Base-by-base conservation (phyloP, 2,329 filamentous ascomycete species). In the Nemania sp. region DNA sequence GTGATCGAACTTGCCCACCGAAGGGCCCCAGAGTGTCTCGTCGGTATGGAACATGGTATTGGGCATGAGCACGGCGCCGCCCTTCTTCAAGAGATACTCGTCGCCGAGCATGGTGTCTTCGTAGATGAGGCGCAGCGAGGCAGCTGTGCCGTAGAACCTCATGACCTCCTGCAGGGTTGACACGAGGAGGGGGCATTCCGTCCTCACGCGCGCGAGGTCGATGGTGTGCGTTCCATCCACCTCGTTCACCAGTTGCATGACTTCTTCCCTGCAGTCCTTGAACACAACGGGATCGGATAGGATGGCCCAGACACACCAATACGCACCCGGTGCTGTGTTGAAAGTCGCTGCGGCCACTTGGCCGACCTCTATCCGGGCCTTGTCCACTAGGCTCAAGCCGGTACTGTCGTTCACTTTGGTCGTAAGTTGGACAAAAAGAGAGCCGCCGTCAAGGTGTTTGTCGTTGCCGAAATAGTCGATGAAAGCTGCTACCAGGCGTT, bases 81-180 rank as follows among this genome's bases (percentile, higher is more conserved):
- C 58, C 46, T 63, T 64, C 37, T 62, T 64, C 6, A 66, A 24
- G 1, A 65, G 52, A 22, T 61, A 62, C 19, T 52, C 30, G 20
- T 51, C 54, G 37, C 52, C 61, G 2, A 63, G 8, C 22, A 52
- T 28, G 17, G 42, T 48, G 19, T 56, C 48, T 22, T 51, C 53
- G 7, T 52, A 23, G 12, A 56, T 39, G 20, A 56, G 30, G 12
- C 53, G 53, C 14, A 31, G 31, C 15, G 53, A 39, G 15, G 39
- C 15, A 24, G 19, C 15, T 7, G 33, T 52, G 6, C 48, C 53
- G 15, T 52, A 17, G 37, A 48, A 49, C 22, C 42, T n/a, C 28
- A 52, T 22, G 3, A 48, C 48, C 15, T 56, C 41, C 15, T 56
- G 48, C 20, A 42, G 26, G 14, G 53, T 56, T 3, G 42, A 52